Evolutionary conservation across 139 green algal species (phyloP).

Genomic region (Haematococcus lacustris): DNA sequence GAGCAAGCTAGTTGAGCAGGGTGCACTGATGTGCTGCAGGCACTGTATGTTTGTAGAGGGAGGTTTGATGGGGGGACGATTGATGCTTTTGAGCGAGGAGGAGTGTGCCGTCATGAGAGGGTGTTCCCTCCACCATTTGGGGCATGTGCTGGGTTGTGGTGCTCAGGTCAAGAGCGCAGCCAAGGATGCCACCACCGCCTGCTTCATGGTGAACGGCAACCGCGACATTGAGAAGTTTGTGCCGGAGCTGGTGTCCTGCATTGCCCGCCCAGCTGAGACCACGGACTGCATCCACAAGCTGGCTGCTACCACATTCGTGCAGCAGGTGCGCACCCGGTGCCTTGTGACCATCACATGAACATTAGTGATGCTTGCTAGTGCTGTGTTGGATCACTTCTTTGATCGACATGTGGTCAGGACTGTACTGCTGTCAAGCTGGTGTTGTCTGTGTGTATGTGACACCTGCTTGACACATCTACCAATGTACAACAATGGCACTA

Average conservation of each 20-base stretch:
- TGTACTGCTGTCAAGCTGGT: background rate
- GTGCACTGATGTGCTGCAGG: background rate
- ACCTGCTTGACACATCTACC: too few relatives aligned
- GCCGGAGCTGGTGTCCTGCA: conserved; percentile 73
- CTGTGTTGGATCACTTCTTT: too few relatives aligned
- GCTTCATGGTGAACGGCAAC: conserved; percentile 57
- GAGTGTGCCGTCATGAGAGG: too few relatives aligned
- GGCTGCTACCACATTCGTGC: conserved; percentile 84
- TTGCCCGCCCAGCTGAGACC: conserved; percentile 58
- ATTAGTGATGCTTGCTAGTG: too few relatives aligned
- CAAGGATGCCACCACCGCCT: conserved; percentile 30
- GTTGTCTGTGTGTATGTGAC: background rate
- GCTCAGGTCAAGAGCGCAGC: conserved; percentile 33
- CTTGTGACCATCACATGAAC: too few relatives aligned
- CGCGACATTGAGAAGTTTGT: conserved; percentile 83
- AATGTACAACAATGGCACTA: too few relatives aligned
- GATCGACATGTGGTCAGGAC: too few relatives aligned
- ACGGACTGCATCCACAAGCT: conserved; percentile 88
- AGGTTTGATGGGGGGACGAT: background rate
- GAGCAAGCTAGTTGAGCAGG: too few relatives aligned
- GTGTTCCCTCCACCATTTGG: too few relatives aligned
- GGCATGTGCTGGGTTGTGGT: background rate
- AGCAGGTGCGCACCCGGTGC: conserved; percentile 36
- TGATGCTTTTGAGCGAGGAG: background rate
- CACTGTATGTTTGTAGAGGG: background rate